phyloP scores from a whole-genome alignment of 805 yeast genomes.

The Isabelozyma gotoi region DNA sequence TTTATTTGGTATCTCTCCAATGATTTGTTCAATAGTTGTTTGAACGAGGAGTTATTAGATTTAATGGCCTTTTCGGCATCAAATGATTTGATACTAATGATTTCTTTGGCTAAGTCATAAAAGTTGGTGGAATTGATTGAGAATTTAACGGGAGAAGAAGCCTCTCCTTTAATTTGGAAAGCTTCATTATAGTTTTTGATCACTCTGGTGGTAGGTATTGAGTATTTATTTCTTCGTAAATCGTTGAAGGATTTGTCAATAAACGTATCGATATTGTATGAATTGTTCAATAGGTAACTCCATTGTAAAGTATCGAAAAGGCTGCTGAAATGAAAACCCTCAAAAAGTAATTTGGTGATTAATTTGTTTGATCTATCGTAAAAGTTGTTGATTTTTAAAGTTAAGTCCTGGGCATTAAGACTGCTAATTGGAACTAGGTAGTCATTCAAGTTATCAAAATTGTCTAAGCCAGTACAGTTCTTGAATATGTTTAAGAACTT shows the following conservation, averaged over 20 bases:
- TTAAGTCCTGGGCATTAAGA: slow-evolving; percentile 45
- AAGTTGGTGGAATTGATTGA: slow-evolving; percentile 46
- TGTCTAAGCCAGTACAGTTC: slow-evolving; percentile 54
- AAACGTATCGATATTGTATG: slow-evolving; percentile 52
- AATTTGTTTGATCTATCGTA: slow-evolving; percentile 66
- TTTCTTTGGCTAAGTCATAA: slow-evolving; percentile 45
- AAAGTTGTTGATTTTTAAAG: slow-evolving; percentile 56
- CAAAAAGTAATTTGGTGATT: slow-evolving; percentile 54
- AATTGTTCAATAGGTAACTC: slow-evolving; percentile 56
- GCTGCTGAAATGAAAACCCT: slow-evolving; percentile 55
- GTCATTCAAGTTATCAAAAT: slow-evolving; percentile 27
- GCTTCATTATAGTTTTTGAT: slow-evolving; percentile 22
- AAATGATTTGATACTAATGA: slow-evolving; percentile 52
- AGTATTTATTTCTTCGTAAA: slow-evolving; percentile 42
- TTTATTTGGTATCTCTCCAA: slow-evolving; percentile 21
- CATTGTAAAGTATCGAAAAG: slow-evolving; percentile 53
- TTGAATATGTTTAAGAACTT: slow-evolving; percentile 74
- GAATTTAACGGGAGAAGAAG: slow-evolving; percentile 9
- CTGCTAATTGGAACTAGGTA: slow-evolving; percentile 24
- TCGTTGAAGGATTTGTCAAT: slow-evolving; percentile 52
- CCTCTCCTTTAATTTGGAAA: slow-evolving; percentile 2
- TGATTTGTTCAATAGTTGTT: slow-evolving; percentile 44
- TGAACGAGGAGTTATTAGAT: slow-evolving; percentile 39
- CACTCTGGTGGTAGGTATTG: slow-evolving; percentile 28
- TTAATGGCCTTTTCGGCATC: slow-evolving; percentile 53